phyloP scores from a whole-genome alignment of 2,329 filamentous ascomycete genomes.

The Coniochaeta sp. region DNA sequence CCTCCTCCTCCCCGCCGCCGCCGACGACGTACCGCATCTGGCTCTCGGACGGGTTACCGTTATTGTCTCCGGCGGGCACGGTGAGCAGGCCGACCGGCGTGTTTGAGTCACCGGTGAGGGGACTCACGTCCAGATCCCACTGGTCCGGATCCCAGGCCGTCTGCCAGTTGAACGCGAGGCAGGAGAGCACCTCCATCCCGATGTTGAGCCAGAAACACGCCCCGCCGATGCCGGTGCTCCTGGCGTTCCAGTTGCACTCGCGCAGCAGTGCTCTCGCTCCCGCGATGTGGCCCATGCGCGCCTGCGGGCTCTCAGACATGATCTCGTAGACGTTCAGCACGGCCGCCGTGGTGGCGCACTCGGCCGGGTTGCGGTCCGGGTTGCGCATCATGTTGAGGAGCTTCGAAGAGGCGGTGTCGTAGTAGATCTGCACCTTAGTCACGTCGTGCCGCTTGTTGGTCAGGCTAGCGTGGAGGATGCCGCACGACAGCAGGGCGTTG shows the following conservation, averaged over 20 bases:
- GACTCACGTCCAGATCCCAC: slow-evolving; percentile 80
- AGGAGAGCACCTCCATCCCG: slow-evolving; percentile 82
- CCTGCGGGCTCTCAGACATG: slow-evolving; percentile 73
- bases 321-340: slow-evolving; percentile 89
- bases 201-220: slow-evolving; percentile 96
- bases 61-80: slow-evolving; percentile 1
- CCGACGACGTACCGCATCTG: slow-evolving; percentile 33
- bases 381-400: slow-evolving; percentile 74
- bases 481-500: slow-evolving; percentile 83
- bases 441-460: slow-evolving; percentile 64
- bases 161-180: slow-evolving; percentile 80
- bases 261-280: slow-evolving; percentile 80
- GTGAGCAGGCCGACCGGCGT: slow-evolving; percentile 3
- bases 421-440: slow-evolving; percentile 74
- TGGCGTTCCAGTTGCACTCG: slow-evolving; percentile 83
- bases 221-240: slow-evolving; percentile 68
- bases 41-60: slow-evolving; percentile 5
- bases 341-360: slow-evolving; percentile 82
- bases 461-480: slow-evolving; percentile 71
- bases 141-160: slow-evolving; percentile 84
- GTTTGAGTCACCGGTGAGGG: slow-evolving; percentile 24
- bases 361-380: slow-evolving; percentile 72
- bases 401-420: slow-evolving; percentile 76
- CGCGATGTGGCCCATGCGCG: slow-evolving; percentile 84
- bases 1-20: slow-evolving; percentile 58